phyloP scores from a whole-genome alignment of 73 alveolate genomes.

The Paramecium caudatum region DNA sequence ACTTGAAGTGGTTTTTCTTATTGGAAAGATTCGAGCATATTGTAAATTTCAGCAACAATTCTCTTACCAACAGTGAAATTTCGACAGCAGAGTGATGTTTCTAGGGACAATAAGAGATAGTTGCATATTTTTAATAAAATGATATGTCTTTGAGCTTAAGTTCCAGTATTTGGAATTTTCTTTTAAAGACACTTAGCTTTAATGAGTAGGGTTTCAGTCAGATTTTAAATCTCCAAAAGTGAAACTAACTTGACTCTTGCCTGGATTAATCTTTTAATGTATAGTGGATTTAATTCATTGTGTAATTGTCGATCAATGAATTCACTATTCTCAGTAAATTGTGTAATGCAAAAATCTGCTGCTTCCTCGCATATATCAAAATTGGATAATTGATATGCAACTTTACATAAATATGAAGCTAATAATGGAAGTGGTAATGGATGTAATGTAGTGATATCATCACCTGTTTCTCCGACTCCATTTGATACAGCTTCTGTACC shows the following conservation, averaged over 20 bases:
- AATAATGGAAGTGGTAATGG: slow-evolving; percentile 92
- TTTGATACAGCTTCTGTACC: slow-evolving; percentile 90
- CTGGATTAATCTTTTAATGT: slow-evolving; percentile 49
- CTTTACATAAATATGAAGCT: slow-evolving; percentile 90
- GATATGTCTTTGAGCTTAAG: slow-evolving; percentile 43
- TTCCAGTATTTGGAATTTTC: slow-evolving; percentile 59
- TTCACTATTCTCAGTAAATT: slow-evolving; percentile 69
- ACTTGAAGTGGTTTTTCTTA: slow-evolving; percentile 60
- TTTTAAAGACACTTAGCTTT: slow-evolving; percentile 32
- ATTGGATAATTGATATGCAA: slow-evolving; percentile 92
- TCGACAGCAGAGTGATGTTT: slow-evolving; percentile 67
- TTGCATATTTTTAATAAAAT: slow-evolving; percentile 60
- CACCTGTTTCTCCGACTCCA: slow-evolving; percentile 96
- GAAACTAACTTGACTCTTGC: slow-evolving; percentile 48
- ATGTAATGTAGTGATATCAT: slow-evolving; percentile 90
- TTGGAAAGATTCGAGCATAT: slow-evolving; percentile 31
- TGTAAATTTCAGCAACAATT: slow-evolving; percentile 51
- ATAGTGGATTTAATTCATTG: slow-evolving; percentile 31
- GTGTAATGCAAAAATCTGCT: slow-evolving; percentile 80
- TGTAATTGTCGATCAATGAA: slow-evolving; percentile 61
- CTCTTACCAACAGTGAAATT: slow-evolving; percentile 56
- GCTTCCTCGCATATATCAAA: slow-evolving; percentile 90
- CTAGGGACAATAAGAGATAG: slow-evolving; percentile 55
- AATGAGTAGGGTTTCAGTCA: slow-evolving; percentile 72
- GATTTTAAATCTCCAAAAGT: slow-evolving; percentile 50